Base-by-base conservation (phyloP, 345 rosid genomes). In the Draba incana region DNA sequence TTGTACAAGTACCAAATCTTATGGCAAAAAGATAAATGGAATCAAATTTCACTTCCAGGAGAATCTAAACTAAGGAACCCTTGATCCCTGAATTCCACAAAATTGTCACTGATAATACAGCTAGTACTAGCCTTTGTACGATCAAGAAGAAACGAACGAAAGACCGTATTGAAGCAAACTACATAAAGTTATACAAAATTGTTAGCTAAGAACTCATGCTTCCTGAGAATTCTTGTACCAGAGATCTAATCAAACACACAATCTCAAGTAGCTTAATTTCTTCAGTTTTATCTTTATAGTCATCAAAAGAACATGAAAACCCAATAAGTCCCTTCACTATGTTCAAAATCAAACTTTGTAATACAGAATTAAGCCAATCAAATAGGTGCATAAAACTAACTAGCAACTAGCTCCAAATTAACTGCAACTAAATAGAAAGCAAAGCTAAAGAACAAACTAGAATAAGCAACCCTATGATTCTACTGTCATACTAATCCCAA, bases 1-100 rank as follows among this genome's bases (percentile, higher is more conserved):
- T 50, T 31, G 42, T 8, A 42, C 38, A 12, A 61, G 37, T 41
- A 11, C 11, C 38, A 31, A 39, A 9, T 8, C 42, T 15, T 4
- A 35, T 14, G 42, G 9, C 38, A 55, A 14, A 14, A 16, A 15
- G 9, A 37, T 3, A 38, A 4, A 38, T 48, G 58, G 25, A 15
- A 58, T 25, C 50, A 58, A 59, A 51, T 3, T 48, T 49, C 44
- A 42, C 52, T 70, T 15, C 0, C 8, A 48, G 56, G 48, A 59
- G 74, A 50, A 51, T 16, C 56, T 50, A 7, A 38, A 52, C 10
- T 1, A 28, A 70, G 7, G 9, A 44, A 10, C 30, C 62, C 23
- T 53, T 60, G 8, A 69, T 59, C 67, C 45, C 64, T 28, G 2
- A 55, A 10, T 55, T 38, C 57, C 8, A 55, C 16, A 45, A 13